Base-by-base conservation (phyloP, 768 basidiomycete genomes). In the Boletellus ananiceps region DNA sequence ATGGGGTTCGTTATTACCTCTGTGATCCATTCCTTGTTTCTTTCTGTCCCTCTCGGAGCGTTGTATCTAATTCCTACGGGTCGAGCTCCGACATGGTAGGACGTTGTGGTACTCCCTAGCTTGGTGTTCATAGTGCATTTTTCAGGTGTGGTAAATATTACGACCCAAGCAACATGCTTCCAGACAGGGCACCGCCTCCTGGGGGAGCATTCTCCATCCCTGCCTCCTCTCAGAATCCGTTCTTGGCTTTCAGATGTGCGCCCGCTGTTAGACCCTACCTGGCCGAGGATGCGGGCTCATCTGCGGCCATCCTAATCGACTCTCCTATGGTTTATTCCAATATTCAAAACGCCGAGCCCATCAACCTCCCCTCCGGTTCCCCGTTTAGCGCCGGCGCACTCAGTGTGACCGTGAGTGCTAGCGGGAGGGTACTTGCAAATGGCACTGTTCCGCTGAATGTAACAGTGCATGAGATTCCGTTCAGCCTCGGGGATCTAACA, bases 181-280 rank as follows among this genome's bases (percentile, higher is more conserved):
- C 56, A 48, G 14, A 3, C 21, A 9, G 34, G 5, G 61, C 77
- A 15, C 70, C 71, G 19, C 70, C 73, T 35, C 79, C 80, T 51
- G 80, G 78, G 3, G 78, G 79, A 38, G 60, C 68, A 45, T 80
- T 79, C 51, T 65, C 71, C 6, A 49, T 67, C 14, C 75, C 77
- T 13, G 63, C 57, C 5, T 51, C 58, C 4, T 73, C 72, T 15
- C 50, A 67, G 16, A 63, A 40, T 4, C 74, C 80, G 27, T 69
- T 82, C 12, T 66, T 84, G 25, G 78, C 80, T 15, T 64, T 84
- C 25, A 76, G 81, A 46, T 84, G 82, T 54, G 71, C 73, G 0
- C 81, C 80, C 29, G 78, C 80, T 1, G 72, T 82, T 42, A 71
- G 74, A 25, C 82, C 82, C 2, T 84, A 81, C 59, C 69, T 84